These are phyloP conservation scores for Herpetomonas muscarum DNA, from an alignment of 208 protist genomes.

Conservation along the genomic window DNA sequence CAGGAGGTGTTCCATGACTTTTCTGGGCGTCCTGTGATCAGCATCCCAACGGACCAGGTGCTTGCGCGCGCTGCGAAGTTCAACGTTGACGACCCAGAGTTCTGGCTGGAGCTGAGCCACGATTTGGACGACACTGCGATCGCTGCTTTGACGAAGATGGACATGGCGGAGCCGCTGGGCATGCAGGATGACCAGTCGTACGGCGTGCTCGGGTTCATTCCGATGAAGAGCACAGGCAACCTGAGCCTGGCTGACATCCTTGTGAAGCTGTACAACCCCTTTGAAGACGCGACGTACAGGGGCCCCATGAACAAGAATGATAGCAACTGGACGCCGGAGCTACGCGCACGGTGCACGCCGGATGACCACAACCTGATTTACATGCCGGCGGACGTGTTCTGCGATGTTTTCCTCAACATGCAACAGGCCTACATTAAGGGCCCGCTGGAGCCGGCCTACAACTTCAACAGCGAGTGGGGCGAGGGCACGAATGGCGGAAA, in stretches of 20 bases:
- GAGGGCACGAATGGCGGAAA: constrained; percentile 48
- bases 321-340: constrained; percentile 34
- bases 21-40: constrained; percentile 44
- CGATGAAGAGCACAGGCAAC: constrained; percentile 30
- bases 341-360: constrained; percentile 35
- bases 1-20: constrained; percentile 62
- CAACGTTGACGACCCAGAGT: constrained; percentile 50
- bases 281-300: constrained; percentile 43
- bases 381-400: constrained; percentile 53
- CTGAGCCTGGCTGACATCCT: constrained; percentile 45
- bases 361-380: constrained; percentile 47
- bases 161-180: constrained; percentile 36
- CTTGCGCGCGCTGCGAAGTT: constrained; percentile 34
- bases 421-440: constrained; percentile 19
- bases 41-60: constrained; percentile 35
- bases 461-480: constrained; percentile 58
- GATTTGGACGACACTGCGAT: constrained; percentile 34
- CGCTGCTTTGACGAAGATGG: constrained; percentile 41
- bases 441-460: constrained; percentile 20
- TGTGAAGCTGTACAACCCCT: constrained; percentile 75
- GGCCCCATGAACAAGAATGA: constrained; percentile 69
- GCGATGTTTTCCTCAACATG: constrained; percentile 16
- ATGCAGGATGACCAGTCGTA: constrained; percentile 57
- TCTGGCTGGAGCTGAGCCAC: constrained; percentile 48
- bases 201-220: constrained; percentile 48